Conservation (phyloP, 148 eudicot species). For the Dysphania ambrosioides region DNA sequence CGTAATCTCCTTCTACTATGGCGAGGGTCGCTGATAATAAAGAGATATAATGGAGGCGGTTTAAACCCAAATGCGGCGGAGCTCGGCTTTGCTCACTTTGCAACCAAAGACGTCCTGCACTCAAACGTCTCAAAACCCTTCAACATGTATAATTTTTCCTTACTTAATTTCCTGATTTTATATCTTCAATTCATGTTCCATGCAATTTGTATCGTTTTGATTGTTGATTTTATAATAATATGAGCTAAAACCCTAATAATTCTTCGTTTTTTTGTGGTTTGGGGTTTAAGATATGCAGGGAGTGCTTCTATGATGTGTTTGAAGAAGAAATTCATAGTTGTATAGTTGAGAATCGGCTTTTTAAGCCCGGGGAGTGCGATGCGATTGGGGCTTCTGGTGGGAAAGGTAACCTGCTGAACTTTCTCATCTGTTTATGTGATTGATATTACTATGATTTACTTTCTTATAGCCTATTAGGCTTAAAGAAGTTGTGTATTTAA, state of each 20-base stretch:
- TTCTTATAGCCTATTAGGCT: background rate
- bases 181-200: background rate
- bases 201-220: background rate
- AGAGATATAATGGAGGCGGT: conserved; percentile 1
- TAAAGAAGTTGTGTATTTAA: too few species aligned
- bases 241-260: background rate
- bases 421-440: background rate
- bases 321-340: conserved; percentile 85
- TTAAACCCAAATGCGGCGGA: conserved; percentile 26
- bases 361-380: conserved; percentile 80
- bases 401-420: conserved; percentile 46
- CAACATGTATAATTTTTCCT: conserved; percentile 34
- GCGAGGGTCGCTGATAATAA: background rate
- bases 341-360: conserved; percentile 71
- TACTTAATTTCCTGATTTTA: background rate
- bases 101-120: conserved; percentile 39
- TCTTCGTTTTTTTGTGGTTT: background rate
- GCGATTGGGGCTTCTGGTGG: conserved; percentile 99
- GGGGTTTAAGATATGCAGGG: conserved; percentile 75
- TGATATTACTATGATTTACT: background rate
- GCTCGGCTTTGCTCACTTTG: conserved; percentile 36
- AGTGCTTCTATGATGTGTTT: conserved; percentile 78
- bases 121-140: conserved; percentile 56
- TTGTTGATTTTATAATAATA: background rate
- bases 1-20: background rate